Evolutionary conservation across 441 rosid genomes (phyloP).

Genomic region (Populus hybrid): DNA sequence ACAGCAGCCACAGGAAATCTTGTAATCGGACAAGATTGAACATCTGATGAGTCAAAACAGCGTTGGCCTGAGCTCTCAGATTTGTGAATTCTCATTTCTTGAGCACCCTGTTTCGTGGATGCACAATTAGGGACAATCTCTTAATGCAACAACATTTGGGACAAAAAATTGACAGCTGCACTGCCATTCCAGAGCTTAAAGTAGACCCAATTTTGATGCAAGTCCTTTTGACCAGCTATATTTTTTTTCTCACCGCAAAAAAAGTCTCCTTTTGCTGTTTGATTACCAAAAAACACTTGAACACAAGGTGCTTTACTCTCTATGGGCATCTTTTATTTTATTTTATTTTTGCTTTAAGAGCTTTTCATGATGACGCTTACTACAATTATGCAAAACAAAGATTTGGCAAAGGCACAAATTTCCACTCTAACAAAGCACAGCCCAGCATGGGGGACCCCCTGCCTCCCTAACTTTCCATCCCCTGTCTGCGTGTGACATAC

Average conservation of each 20-base stretch:
- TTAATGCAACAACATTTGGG: background rate
- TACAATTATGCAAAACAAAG: constrained; percentile 25
- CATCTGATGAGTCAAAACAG: background rate
- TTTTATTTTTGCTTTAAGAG: constrained; percentile 35
- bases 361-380: constrained; percentile 37
- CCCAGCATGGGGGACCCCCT: constrained; percentile 22
- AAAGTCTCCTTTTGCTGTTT: constrained; percentile 40
- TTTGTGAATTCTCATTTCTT: background rate
- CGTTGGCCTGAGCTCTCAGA: background rate
- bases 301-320: constrained; percentile 33
- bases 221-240: constrained; percentile 30
- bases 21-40: background rate
- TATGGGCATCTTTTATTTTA: constrained; percentile 23
- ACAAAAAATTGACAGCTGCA: background rate
- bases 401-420: constrained; percentile 20
- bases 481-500: background rate
- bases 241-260: background rate
- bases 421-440: constrained; percentile 25
- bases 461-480: constrained; percentile 6
- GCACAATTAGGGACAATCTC: background rate
- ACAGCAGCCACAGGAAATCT: background rate
- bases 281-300: constrained; percentile 22
- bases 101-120: background rate
- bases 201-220: constrained; percentile 30
- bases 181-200: constrained; percentile 12